These are phyloP conservation scores for Clarkia xantiana DNA, from an alignment of 345 rosid genomes.

Conservation along the genomic window DNA sequence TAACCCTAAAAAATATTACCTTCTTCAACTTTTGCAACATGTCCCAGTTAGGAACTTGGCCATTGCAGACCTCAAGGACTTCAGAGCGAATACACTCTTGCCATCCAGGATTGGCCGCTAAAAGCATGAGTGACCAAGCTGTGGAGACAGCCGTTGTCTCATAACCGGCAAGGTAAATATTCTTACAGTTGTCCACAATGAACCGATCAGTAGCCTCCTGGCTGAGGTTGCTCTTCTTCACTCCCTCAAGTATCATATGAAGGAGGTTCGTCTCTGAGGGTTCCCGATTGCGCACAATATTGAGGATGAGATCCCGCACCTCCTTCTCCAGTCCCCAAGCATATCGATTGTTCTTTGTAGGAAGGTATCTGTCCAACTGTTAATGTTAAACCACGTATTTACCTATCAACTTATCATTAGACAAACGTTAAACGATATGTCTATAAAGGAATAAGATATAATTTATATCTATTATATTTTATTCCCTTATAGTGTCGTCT, in stretches of 20 bases:
- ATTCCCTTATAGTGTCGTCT: too few relatives aligned
- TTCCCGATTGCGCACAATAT: slow-evolving; percentile 45
- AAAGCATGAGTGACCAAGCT: slow-evolving; percentile 80
- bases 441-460: too few relatives aligned
- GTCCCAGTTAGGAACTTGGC: slow-evolving; percentile 26
- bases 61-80: slow-evolving; percentile 25
- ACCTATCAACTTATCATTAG: too few relatives aligned
- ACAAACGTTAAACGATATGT: too few relatives aligned
- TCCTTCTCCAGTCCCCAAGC: slow-evolving; percentile 41
- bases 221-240: slow-evolving; percentile 20
- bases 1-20: too few relatives aligned
- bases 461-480: too few relatives aligned
- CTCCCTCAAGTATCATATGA: slow-evolving; percentile 59
- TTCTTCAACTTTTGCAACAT: slow-evolving; percentile 35
- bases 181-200: slow-evolving; percentile 76
- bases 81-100: slow-evolving; percentile 45
- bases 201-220: slow-evolving; percentile 36
- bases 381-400: too few relatives aligned
- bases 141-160: slow-evolving; percentile 64
- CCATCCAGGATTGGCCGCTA: slow-evolving; percentile 65
- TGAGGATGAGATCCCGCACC: slow-evolving; percentile 55
- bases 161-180: slow-evolving; percentile 67
- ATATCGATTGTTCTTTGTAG: slow-evolving; percentile 21
- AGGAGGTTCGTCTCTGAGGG: slow-evolving; percentile 40
- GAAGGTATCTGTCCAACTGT: too few relatives aligned